Conservation (phyloP, 225 moss, liverwort and hornwort species). For the Thuidium tamariscinum region DNA sequence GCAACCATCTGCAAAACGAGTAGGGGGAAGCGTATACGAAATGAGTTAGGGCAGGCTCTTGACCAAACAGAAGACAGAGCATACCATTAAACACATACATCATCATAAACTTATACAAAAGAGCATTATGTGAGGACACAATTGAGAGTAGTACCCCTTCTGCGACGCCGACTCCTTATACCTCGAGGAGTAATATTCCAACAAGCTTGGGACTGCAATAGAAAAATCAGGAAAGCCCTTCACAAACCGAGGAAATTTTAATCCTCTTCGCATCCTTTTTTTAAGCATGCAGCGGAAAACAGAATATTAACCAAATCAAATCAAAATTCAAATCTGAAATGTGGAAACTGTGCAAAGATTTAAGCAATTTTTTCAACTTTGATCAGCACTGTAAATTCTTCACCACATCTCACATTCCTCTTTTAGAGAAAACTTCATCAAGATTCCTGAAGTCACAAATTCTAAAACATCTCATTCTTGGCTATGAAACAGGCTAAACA, state of each 20-base stretch:
- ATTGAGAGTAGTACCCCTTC: slow-evolving; percentile 23
- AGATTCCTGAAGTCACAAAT: neutral
- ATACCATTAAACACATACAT: neutral
- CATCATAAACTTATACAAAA: neutral
- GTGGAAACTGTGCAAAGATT: neutral
- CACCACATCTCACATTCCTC: neutral
- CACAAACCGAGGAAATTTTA: neutral
- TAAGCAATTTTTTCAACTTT: neutral
- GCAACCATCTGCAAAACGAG: slow-evolving; percentile 64
- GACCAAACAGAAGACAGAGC: neutral
- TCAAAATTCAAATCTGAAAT: neutral
- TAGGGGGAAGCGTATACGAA: neutral
- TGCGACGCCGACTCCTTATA: slow-evolving; percentile 72
- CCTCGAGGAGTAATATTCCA: slow-evolving; percentile 63
- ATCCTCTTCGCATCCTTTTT: neutral
- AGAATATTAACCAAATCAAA: neutral
- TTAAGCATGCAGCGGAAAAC: neutral
- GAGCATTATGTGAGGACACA: neutral
- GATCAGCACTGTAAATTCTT: too few relatives aligned
- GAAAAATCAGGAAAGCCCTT: neutral
- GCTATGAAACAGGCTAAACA: neutral
- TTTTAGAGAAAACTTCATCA: neutral
- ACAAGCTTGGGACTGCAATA: slow-evolving; percentile 42
- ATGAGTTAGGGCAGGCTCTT: neutral
- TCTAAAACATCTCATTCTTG: neutral